Evolutionary conservation across 768 basidiomycete species (phyloP).

Genomic region (Hortiboletus campestris): DNA sequence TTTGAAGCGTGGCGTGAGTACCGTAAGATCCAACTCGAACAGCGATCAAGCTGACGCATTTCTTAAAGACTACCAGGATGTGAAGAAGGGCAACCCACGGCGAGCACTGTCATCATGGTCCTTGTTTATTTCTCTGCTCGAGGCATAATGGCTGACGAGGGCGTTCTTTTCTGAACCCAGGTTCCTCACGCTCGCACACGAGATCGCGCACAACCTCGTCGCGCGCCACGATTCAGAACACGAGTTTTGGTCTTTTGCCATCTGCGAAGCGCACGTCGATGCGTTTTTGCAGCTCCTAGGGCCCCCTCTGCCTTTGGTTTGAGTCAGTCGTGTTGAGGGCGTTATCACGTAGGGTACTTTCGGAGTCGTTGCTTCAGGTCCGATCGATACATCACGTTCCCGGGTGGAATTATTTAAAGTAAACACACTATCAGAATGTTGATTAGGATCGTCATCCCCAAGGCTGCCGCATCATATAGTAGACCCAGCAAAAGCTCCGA

Average conservation of each 20-base stretch:
- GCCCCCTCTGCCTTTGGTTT: too few species aligned
- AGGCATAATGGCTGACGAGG: not conserved
- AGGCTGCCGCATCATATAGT: too few species aligned
- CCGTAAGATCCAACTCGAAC: too few species aligned
- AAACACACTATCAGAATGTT: too few species aligned
- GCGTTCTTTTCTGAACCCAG: not conserved
- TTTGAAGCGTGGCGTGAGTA: constrained; percentile 80
- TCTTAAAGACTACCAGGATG: not conserved
- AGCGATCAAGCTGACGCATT: too few species aligned
- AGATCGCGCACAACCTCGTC: not conserved
- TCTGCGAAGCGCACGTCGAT: not conserved
- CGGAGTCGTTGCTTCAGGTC: too few species aligned
- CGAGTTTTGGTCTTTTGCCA: not conserved
- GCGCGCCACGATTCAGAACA: not conserved
- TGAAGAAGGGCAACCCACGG: not conserved
- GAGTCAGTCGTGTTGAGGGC: too few species aligned
- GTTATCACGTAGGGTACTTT: too few species aligned
- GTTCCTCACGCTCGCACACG: not conserved
- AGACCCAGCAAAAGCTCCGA: too few species aligned
- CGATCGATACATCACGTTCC: too few species aligned
- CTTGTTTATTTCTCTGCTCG: not conserved
- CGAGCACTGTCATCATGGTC: not conserved
- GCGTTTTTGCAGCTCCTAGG: not conserved
- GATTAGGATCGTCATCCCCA: too few species aligned
- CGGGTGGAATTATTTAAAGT: too few species aligned